Evolutionary conservation across 495 filamentous ascomycete genomes (phyloP).

Genomic region (Xanthoparmelia taractica): DNA sequence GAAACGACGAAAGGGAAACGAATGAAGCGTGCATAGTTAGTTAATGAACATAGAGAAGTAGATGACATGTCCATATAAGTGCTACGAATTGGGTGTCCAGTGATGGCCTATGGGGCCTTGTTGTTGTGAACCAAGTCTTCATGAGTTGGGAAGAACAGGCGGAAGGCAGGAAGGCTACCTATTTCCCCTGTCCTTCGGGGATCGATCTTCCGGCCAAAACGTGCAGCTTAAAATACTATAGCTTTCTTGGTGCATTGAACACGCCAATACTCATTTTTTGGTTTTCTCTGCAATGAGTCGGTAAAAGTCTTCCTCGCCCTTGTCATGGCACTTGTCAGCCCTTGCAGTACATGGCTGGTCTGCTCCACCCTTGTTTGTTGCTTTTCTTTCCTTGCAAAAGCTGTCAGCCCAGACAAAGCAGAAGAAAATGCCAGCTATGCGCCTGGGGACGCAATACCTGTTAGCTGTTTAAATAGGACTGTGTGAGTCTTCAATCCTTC

Average conservation of each 20-base stretch:
- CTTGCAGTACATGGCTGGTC: neutral
- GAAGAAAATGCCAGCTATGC: slow-evolving; percentile 46
- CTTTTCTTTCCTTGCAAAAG: slow-evolving; percentile 13
- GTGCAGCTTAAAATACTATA: too few species aligned
- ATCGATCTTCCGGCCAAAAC: slow-evolving; percentile 3
- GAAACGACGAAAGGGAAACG: neutral
- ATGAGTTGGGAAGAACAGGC: too few species aligned
- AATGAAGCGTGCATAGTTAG: neutral
- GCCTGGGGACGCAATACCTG: slow-evolving; percentile 48
- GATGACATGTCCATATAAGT: neutral
- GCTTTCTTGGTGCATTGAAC: too few species aligned
- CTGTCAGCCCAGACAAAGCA: slow-evolving; percentile 20
- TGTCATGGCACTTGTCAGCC: neutral
- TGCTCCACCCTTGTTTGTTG: neutral
- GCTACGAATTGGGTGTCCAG: neutral
- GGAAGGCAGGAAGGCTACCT: neutral
- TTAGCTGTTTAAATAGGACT: slow-evolving; percentile 59
- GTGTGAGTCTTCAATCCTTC: slow-evolving; percentile 42
- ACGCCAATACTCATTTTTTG: neutral
- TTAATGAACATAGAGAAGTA: slow-evolving; percentile 8
- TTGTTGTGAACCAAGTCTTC: neutral
- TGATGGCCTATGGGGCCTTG: neutral
- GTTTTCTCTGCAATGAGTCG: neutral
- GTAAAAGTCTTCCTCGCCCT: neutral
- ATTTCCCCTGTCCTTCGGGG: too few species aligned